A percentile compares a stretch with the other conserved stretches of the same genome.
phyloP scores from a whole-genome alignment of 345 rosid genomes.

The Pugionium cornutum region DNA sequence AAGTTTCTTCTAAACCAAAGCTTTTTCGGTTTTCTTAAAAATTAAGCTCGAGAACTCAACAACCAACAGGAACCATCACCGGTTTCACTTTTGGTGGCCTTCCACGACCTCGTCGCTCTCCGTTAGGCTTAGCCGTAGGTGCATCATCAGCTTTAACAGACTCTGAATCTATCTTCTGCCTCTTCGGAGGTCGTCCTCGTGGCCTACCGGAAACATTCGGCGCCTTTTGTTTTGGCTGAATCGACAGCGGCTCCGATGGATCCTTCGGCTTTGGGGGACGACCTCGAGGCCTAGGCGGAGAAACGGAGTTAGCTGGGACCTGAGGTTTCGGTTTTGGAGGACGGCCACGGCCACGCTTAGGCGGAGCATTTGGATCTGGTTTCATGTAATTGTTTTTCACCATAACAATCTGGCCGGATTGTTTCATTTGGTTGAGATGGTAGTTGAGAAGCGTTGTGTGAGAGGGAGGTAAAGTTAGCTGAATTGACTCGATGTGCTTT shows the following conservation, averaged over 20 bases:
- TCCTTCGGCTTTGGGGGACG: constrained; percentile 67
- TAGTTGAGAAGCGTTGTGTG: constrained; percentile 60
- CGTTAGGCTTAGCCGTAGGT: constrained; percentile 24
- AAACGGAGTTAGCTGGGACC: constrained; percentile 26
- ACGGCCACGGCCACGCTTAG: constrained; percentile 88
- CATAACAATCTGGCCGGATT: constrained; percentile 56
- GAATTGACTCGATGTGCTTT: constrained; percentile 58
- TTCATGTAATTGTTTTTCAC: constrained; percentile 78
- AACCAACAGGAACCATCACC: constrained; percentile 63
- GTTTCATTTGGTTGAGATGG: constrained; percentile 71
- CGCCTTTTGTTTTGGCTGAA: constrained; percentile 12
- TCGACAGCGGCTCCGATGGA: constrained; percentile 5
- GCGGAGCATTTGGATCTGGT: constrained; percentile 72
- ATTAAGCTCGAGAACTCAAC: constrained; percentile 34
- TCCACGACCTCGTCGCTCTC: constrained; percentile 63
- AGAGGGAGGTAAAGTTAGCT: constrained; percentile 55
- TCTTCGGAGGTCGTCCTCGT: constrained; percentile 82
- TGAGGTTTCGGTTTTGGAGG: constrained; percentile 67
- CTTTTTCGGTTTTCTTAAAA: not conserved
- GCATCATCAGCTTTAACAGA: not conserved
- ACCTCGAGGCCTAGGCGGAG: constrained; percentile 67
- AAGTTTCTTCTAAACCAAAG: not conserved
- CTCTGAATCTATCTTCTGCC: constrained; percentile 40
- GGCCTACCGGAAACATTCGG: constrained; percentile 44
- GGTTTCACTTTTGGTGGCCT: constrained; percentile 86